phyloP scores from a whole-genome alignment of 2,329 filamentous ascomycete genomes.

The Gnomoniopsis smithogilvyi region DNA sequence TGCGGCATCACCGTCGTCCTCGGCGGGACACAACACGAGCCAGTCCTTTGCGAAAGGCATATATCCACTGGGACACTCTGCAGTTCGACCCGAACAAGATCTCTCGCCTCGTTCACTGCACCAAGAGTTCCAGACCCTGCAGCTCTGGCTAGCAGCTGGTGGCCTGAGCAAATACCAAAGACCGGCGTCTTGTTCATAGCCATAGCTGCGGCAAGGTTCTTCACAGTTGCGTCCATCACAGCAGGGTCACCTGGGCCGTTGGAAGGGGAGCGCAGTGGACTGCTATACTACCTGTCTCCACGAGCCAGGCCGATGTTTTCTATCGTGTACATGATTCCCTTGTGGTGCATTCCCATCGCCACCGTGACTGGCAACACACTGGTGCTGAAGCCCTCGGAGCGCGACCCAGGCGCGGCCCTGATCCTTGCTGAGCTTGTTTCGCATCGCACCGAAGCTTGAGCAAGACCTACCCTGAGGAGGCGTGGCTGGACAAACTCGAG shows the following conservation, averaged over 20 bases:
- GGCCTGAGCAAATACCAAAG: slow-evolving; percentile 94
- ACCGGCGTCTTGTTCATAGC: slow-evolving; percentile 79
- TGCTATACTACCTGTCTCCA: no score
- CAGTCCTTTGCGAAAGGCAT: no score
- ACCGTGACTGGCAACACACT: slow-evolving; percentile 81
- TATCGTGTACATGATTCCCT: slow-evolving; percentile 88
- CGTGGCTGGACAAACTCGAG: no score
- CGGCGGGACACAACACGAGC: no score
- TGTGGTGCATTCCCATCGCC: slow-evolving; percentile 87
- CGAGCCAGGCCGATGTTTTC: no score
- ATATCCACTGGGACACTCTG: no score
- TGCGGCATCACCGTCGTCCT: no score
- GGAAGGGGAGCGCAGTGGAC: no score
- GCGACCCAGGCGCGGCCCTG: slow-evolving; percentile 81
- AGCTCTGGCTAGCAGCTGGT: slow-evolving; percentile 87
- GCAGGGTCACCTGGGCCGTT: slow-evolving; percentile 97
- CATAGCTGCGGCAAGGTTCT: slow-evolving; percentile 74
- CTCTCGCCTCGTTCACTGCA: no score
- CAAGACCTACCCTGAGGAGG: no score
- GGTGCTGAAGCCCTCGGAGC: slow-evolving; percentile 82
- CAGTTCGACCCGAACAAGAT: no score
- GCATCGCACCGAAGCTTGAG: no score
- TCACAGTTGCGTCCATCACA: slow-evolving; percentile 74
- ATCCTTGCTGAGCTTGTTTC: slow-evolving; percentile 77
- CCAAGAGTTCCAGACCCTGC: slow-evolving; percentile 35